These are phyloP conservation scores for Obba rivulosa DNA, from an alignment of 768 basidiomycete species.

Conservation along the genomic window DNA sequence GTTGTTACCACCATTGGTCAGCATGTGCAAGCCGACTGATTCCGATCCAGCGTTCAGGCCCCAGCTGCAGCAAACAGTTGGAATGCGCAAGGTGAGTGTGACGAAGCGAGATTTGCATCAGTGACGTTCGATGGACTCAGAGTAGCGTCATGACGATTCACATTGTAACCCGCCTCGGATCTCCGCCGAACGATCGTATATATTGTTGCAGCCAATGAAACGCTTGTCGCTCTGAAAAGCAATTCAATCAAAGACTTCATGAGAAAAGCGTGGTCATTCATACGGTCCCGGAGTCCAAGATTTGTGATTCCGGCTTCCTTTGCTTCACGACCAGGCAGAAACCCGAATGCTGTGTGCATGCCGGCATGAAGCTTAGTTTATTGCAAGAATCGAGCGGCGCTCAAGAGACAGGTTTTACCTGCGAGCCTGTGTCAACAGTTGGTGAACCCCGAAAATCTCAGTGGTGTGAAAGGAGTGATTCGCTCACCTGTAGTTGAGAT, in stretches of 20 bases:
- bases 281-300: slow-evolving; percentile 45
- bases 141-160: slow-evolving; percentile 8
- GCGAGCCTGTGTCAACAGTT: too few species aligned
- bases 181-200: slow-evolving; percentile 36
- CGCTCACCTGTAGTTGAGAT: slow-evolving; percentile 41
- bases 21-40: slow-evolving; percentile 20
- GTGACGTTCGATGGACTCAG: too few species aligned
- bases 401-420: slow-evolving; percentile 43
- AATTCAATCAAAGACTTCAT: slow-evolving; percentile 11
- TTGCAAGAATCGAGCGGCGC: too few species aligned
- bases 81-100: neutral
- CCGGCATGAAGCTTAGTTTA: slow-evolving; percentile 33
- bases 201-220: slow-evolving; percentile 39
- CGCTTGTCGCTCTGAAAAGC: slow-evolving; percentile 27
- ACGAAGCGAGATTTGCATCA: slow-evolving; percentile 34
- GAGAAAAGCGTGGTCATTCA: neutral
- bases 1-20: slow-evolving; percentile 15
- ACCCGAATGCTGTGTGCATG: slow-evolving; percentile 27
- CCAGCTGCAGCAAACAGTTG: slow-evolving; percentile 9
- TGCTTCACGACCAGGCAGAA: slow-evolving; percentile 33
- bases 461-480: neutral
- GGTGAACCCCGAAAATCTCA: too few species aligned
- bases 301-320: slow-evolving; percentile 34
- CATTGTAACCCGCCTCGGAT: slow-evolving; percentile 37
- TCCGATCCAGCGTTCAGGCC: slow-evolving; percentile 36